Evolutionary conservation across 2,329 filamentous ascomycete species (phyloP).

Genomic region (Byssothecium circinans): DNA sequence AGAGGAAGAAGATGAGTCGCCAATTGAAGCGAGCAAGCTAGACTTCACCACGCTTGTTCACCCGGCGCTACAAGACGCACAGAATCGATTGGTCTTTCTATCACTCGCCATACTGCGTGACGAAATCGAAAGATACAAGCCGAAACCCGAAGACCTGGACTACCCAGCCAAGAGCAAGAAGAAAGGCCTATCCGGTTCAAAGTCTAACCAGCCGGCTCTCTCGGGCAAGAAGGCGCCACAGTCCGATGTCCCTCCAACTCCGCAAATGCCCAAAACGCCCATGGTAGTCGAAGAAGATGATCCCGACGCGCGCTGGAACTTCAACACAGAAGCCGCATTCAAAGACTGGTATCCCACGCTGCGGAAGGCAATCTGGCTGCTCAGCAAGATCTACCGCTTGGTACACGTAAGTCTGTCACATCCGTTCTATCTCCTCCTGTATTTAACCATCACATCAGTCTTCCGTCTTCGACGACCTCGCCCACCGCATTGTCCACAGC

Average conservation of each 20-base stretch:
- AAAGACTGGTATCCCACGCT: conserved; percentile 68
- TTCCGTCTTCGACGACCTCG: conserved; percentile 70
- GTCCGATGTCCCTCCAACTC: conserved; percentile 34
- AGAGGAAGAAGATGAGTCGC: conserved; percentile 51
- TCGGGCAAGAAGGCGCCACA: conserved; percentile 57
- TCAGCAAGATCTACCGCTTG: conserved; percentile 69
- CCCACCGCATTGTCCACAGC: conserved; percentile 83
- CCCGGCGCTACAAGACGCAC: conserved; percentile 67
- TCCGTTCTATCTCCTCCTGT: not conserved
- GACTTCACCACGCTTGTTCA: conserved; percentile 66
- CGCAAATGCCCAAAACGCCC: conserved; percentile 52
- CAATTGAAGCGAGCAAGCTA: conserved; percentile 56
- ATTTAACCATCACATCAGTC: conserved; percentile 47
- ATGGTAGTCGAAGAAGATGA: conserved; percentile 56
- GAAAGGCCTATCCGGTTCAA: conserved; percentile 46
- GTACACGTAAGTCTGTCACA: conserved; percentile 57
- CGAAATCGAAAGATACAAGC: conserved; percentile 67
- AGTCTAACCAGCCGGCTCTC: conserved; percentile 49
- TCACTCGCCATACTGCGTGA: conserved; percentile 64
- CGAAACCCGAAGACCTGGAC: conserved; percentile 66
- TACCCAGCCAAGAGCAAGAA: conserved; percentile 60
- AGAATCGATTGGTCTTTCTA: conserved; percentile 67
- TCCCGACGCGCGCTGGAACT: conserved; percentile 53
- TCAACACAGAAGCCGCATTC: conserved; percentile 59
- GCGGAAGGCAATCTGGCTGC: conserved; percentile 67